phyloP scores from a whole-genome alignment of 208 protist species.

The Balamuthia mandrillaris region DNA sequence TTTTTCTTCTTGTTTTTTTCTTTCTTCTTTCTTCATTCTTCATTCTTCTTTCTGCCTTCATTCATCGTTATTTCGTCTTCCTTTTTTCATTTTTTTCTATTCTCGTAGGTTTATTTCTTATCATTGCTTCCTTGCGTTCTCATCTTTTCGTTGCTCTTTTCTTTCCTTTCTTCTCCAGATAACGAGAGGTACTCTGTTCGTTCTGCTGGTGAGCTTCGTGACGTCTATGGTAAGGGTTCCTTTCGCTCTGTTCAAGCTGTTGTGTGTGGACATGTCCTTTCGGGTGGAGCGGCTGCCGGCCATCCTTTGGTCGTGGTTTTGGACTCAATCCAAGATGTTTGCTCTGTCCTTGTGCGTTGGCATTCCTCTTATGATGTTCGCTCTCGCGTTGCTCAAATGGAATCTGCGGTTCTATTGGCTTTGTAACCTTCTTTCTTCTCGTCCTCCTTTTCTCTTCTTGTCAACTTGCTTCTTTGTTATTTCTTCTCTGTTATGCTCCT shows the following conservation, averaged over 20 bases:
- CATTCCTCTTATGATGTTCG: not conserved
- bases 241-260: not conserved
- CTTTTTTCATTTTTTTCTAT: too few species aligned
- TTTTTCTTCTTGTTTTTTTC: too few species aligned
- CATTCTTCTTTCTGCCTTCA: too few species aligned
- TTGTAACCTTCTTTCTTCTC: not conserved
- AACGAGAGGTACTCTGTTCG: not conserved
- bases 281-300: not conserved
- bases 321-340: constrained; percentile 20
- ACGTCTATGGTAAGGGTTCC: not conserved
- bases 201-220: not conserved
- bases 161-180: not conserved
- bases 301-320: not conserved
- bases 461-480: not conserved
- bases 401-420: not conserved
- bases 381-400: not conserved
- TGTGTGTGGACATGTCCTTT: constrained; percentile 9
- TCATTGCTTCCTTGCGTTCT: too few species aligned
- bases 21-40: too few species aligned
- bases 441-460: not conserved
- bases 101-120: too few species aligned
- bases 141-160: too few species aligned
- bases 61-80: too few species aligned
- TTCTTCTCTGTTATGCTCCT: not conserved
- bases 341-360: not conserved